These are phyloP conservation scores for Rhodotorula sp. DNA, from an alignment of 1,284 basidiomycete genomes.

Conservation along the genomic window DNA sequence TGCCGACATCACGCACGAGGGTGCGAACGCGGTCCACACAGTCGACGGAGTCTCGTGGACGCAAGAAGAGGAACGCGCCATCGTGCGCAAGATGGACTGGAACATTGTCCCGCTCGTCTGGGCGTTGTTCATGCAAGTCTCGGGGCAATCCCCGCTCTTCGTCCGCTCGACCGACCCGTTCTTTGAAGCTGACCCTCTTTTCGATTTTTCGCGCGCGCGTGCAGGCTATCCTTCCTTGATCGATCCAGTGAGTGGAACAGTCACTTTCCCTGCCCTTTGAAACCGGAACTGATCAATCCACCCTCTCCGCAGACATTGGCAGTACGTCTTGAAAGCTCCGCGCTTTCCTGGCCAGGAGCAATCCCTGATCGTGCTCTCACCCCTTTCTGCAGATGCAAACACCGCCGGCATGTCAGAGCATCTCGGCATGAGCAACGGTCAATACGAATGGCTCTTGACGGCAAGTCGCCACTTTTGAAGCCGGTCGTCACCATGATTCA, in stretches of 20 bases:
- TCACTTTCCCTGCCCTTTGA: not conserved
- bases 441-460: constrained; percentile 47
- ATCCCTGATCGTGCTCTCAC: not conserved
- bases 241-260: constrained; percentile 15
- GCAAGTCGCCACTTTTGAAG: not conserved
- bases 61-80: constrained; percentile 6
- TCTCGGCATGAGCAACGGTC: constrained; percentile 38
- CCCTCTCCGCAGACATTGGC: constrained; percentile 16
- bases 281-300: not conserved
- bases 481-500: too few species aligned
- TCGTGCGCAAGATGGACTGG: constrained; percentile 12
- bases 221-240: constrained; percentile 27
- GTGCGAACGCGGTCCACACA: not conserved
- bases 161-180: too few species aligned
- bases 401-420: constrained; percentile 41
- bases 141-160: not conserved
- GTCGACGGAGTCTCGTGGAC: constrained; percentile 7
- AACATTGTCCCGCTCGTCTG: constrained; percentile 14
- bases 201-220: not conserved
- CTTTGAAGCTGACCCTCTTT: not conserved
- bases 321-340: constrained; percentile 6
- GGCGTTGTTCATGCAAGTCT: constrained; percentile 10
- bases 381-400: constrained; percentile 12
- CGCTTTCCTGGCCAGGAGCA: too few species aligned
- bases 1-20: not conserved